Evolutionary conservation across 208 protist species (phyloP).

Genomic region (Angomonas ambiguus): DNA sequence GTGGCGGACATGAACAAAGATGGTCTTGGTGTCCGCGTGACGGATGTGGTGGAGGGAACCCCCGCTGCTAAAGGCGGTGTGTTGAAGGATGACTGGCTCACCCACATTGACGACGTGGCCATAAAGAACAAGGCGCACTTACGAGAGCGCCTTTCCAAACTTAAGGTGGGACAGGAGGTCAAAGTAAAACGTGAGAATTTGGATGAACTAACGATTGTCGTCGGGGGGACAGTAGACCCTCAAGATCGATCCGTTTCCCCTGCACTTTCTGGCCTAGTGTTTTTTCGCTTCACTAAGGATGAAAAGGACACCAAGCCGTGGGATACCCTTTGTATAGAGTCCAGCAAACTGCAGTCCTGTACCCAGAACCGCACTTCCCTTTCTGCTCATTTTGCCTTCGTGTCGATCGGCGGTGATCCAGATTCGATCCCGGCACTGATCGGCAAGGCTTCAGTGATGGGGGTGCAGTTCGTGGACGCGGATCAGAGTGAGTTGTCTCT

Average conservation of each 20-base stretch:
- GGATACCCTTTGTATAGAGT: constrained; percentile 38
- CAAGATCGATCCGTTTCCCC: constrained; percentile 47
- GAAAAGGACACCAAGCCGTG: constrained; percentile 43
- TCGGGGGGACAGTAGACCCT: constrained; percentile 71
- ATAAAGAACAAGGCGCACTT: constrained; percentile 83
- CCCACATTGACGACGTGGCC: constrained; percentile 66
- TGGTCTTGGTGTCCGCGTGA: constrained; percentile 82
- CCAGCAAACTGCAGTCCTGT: constrained; percentile 16
- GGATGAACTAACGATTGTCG: constrained; percentile 79
- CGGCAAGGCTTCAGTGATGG: constrained; percentile 36
- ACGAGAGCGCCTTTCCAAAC: constrained; percentile 45
- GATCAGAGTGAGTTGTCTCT: constrained; percentile 44
- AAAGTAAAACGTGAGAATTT: constrained; percentile 78
- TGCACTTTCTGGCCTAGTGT: constrained; percentile 64
- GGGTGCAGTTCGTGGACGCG: constrained; percentile 73
- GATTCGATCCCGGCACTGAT: constrained; percentile 23
- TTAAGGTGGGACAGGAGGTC: constrained; percentile 81
- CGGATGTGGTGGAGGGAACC: constrained; percentile 72
- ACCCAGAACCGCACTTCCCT: constrained; percentile 35
- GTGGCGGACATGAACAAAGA: constrained; percentile 89
- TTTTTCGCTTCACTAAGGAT: constrained; percentile 63
- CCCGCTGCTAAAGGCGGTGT: constrained; percentile 79
- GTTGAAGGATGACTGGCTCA: constrained; percentile 85
- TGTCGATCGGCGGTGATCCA: constrained; percentile 28
- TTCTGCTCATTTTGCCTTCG: constrained; percentile 66